Percentiles rank a stretch among this genome's conserved stretches.
These are phyloP conservation scores for Aechmea fasciata DNA, from an alignment of 176 grass and related monocot genomes.

Conservation along the genomic window DNA sequence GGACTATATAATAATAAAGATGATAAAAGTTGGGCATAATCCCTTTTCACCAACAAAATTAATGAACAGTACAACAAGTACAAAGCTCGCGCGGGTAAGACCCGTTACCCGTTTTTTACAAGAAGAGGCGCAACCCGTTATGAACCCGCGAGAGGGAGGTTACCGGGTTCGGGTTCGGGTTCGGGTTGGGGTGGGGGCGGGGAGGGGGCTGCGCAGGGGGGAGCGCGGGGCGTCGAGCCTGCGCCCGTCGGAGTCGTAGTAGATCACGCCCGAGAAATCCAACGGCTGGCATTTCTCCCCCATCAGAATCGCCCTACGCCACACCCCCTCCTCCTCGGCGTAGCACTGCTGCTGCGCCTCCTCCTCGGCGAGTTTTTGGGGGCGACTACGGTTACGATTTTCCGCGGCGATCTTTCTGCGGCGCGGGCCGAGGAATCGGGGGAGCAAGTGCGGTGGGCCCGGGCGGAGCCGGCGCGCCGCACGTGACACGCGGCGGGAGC, in stretches of 20 bases:
- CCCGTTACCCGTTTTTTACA: too few species aligned
- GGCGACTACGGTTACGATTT: not conserved
- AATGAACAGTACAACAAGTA: too few species aligned
- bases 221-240: not conserved
- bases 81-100: too few species aligned
- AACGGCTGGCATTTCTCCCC: not conserved
- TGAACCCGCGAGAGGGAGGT: not conserved
- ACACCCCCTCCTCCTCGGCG: slow-evolving; percentile 3
- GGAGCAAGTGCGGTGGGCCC: not conserved
- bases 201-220: not conserved
- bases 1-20: too few species aligned
- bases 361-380: not conserved
- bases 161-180: not conserved
- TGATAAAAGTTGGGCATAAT: too few species aligned
- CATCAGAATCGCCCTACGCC: slow-evolving; percentile 16
- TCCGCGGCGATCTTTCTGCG: not conserved
- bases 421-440: not conserved
- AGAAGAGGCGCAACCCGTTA: too few species aligned
- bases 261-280: not conserved
- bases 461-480: not conserved
- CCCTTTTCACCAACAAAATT: too few species aligned
- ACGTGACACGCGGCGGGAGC: not conserved
- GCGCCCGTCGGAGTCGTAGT: not conserved
- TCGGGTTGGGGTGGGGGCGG: too few species aligned
- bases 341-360: not conserved